Percentiles rank a stretch among this genome's conserved stretches.
Conservation (phyloP, 345 rosid genomes). For the Garcia nutans region DNA sequence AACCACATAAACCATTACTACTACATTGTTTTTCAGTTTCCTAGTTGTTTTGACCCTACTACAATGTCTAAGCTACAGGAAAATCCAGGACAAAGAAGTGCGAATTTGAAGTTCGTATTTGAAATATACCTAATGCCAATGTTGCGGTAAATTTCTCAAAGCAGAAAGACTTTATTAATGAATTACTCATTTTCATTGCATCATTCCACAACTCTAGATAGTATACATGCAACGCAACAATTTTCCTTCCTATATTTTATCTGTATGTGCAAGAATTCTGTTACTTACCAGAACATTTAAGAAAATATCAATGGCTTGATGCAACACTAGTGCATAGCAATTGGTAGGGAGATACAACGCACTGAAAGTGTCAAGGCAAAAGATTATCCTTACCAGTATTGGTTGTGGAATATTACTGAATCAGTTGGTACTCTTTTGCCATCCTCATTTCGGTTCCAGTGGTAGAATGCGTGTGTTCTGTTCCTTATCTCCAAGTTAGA, state of each 20-base stretch:
- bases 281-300: neutral
- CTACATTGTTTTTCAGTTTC: neutral
- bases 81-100: neutral
- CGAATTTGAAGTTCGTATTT: too few species aligned
- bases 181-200: neutral
- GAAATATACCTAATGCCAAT: too few species aligned
- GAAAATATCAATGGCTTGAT: neutral
- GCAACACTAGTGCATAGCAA: neutral
- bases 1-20: neutral
- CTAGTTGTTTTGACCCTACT: neutral
- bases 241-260: neutral
- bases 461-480: slow-evolving; percentile 30
- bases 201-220: neutral
- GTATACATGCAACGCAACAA: neutral
- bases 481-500: slow-evolving; percentile 28
- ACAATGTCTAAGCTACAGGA: neutral
- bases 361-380: neutral
- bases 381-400: slow-evolving; percentile 15
- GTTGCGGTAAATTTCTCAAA: too few species aligned
- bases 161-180: neutral
- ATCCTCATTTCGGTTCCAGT: slow-evolving; percentile 32
- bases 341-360: neutral
- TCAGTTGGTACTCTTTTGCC: slow-evolving; percentile 24
- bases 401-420: slow-evolving; percentile 23
- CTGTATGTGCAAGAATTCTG: too few species aligned